Evolutionary conservation across 139 green algal species (phyloP), one percentile per base, ranked within the genome.

Genomic region (Haematococcus lacustris): DNA sequence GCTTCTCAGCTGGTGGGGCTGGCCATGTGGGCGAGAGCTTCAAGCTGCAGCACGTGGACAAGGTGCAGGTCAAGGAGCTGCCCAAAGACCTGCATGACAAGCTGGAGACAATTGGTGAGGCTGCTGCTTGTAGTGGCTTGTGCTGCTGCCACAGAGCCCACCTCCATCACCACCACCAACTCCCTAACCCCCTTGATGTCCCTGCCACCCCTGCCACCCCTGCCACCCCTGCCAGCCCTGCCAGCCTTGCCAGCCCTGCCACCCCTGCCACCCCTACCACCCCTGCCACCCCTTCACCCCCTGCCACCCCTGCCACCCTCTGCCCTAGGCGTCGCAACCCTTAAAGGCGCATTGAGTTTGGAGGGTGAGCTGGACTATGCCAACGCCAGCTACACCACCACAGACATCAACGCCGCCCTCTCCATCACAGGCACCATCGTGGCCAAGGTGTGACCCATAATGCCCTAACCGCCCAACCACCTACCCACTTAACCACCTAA

Each of bases 301-400:
- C n/a, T n/a, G n/a, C n/a, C n/a, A n/a, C n/a, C n/a, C n/a, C n/a
- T n/a, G 47, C 47, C 13, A n/a, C 21, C 13, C 47, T 28, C 47
- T 57, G 47, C 13, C 47, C 13, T 28, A 57, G 13, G 21, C 13
- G 13, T 13, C 21, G 47, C 47, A 21, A n/a, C 21, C 21, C 21
- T 57, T 57, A 21, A 47, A 33, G 61, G 61, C 41, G 61, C 61
- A 41, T 28, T 47, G 4, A 41, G 4, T 33, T 21, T 68, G 61
- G 34, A 68, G 32, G 61, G 61, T 59, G 28, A 80, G 23, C 70
- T 83, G 51, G 70, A 83, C 32, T 72, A 67, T 23, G 73, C 62
- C 41, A 72, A 59, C 73, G 74, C 78, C n/a, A 77, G 70, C 51
- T 79, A 67, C 73, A 80, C 78, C 53, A 83, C 78, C 71, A 78